Percentiles rank a stretch among this genome's conserved stretches.
Conservation (phyloP, 805 yeast genomes). For the Wickerhamomyces ciferrii region DNA sequence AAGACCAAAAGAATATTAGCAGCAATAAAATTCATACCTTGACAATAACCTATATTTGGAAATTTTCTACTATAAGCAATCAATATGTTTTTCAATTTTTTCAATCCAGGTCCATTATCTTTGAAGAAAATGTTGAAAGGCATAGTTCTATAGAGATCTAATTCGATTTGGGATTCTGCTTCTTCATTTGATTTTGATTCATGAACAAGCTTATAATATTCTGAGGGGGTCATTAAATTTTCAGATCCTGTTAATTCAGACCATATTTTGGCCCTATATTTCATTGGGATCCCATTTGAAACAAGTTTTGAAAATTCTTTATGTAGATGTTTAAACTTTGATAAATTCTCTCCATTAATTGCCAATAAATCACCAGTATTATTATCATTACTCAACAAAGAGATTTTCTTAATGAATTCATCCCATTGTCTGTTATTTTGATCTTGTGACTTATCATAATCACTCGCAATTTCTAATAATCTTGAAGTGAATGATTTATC, state of each 20-base stretch:
- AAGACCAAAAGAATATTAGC: slow-evolving; percentile 42
- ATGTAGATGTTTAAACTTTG: slow-evolving; percentile 16
- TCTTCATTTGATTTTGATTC: slow-evolving; percentile 19
- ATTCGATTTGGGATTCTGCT: slow-evolving; percentile 42
- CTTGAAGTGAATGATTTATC: slow-evolving; percentile 9
- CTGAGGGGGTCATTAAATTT: slow-evolving; percentile 38
- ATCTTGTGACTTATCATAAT: slow-evolving; percentile 37
- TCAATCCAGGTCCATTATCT: slow-evolving; percentile 49
- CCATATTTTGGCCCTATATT: slow-evolving; percentile 45
- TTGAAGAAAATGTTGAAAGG: slow-evolving; percentile 49
- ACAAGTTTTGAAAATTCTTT: slow-evolving; percentile 31
- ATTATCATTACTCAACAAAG: slow-evolving; percentile 17
- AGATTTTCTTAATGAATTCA: slow-evolving; percentile 30
- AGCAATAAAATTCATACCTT: slow-evolving; percentile 57
- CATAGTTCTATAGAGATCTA: slow-evolving; percentile 51
- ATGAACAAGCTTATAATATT: slow-evolving; percentile 30
- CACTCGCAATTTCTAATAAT: slow-evolving; percentile 26
- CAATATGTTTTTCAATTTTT: slow-evolving; percentile 38
- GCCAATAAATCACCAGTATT: slow-evolving; percentile 30
- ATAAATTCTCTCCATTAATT: slow-evolving; percentile 32
- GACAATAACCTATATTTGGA: slow-evolving; percentile 49
- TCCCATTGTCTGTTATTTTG: slow-evolving; percentile 41
- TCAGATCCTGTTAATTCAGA: slow-evolving; percentile 48
- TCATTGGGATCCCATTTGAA: slow-evolving; percentile 42
- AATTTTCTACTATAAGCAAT: slow-evolving; percentile 43